Conservation (phyloP, 2,329 filamentous ascomycete species). For the Diaporthe caulivora region DNA sequence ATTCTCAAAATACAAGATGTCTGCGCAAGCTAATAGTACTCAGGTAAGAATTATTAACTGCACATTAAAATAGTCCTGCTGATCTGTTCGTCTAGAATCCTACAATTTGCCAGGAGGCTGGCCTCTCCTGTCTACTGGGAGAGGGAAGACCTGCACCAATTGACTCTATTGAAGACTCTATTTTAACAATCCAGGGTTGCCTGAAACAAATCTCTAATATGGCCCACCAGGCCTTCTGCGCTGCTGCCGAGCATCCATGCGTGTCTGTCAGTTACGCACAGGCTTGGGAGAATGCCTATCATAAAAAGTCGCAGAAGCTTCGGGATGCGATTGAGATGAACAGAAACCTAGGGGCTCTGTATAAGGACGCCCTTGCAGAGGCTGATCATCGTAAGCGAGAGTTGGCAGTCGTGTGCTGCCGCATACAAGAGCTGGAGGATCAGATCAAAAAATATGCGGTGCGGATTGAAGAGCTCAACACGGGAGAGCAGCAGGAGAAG, state of each 20-base stretch:
- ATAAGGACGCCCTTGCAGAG: background rate
- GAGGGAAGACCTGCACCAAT: background rate
- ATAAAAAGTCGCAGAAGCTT: background rate
- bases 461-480: background rate
- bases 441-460: too few species aligned
- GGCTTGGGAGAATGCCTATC: background rate
- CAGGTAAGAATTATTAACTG: too few species aligned
- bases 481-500: background rate
- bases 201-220: background rate
- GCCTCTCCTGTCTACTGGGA: too few species aligned
- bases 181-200: background rate
- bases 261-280: background rate
- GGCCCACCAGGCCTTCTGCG: background rate
- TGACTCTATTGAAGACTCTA: background rate
- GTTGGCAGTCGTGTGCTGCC: background rate
- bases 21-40: too few species aligned
- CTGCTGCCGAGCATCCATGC: background rate
- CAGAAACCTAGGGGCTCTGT: background rate
- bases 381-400: background rate
- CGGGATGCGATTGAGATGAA: background rate
- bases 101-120: too few species aligned
- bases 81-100: too few species aligned
- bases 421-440: background rate
- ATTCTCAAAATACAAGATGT: too few species aligned
- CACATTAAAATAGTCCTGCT: too few species aligned